Percentiles rank a stretch among this genome's conserved stretches.
These are phyloP conservation scores for Mortierella sp. DNA, from an alignment of 371 early-diverging fungal genomes.

Conservation along the genomic window DNA sequence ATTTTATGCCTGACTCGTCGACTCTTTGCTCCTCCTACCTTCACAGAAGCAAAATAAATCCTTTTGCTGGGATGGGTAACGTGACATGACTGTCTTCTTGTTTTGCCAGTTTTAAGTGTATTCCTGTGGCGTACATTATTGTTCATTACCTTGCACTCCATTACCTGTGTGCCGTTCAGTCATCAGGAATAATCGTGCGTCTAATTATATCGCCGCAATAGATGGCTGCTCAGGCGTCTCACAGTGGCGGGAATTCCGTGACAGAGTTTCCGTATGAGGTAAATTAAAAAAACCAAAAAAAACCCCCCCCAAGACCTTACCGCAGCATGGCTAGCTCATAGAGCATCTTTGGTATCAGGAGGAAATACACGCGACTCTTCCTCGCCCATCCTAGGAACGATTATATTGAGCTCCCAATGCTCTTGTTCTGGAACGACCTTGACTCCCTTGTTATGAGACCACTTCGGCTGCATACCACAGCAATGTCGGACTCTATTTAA, in stretches of 20 bases:
- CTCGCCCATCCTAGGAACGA: too few relatives aligned
- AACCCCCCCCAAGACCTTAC: background rate
- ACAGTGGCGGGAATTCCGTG: conserved; percentile 21
- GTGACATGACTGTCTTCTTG: conserved; percentile 7
- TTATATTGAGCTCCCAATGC: too few relatives aligned
- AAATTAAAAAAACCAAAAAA: conserved; percentile 5
- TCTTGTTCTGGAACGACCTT: too few relatives aligned
- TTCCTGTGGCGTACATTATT: background rate
- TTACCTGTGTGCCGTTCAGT: background rate
- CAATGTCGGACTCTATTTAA: background rate
- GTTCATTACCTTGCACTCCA: background rate
- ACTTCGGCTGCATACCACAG: background rate
- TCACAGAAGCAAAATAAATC: too few relatives aligned
- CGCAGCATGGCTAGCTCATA: background rate
- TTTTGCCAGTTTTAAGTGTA: background rate
- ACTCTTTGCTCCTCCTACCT: too few relatives aligned
- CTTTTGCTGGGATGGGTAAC: background rate
- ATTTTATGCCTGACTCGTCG: too few relatives aligned
- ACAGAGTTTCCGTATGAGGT: conserved; percentile 46
- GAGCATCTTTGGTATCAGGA: background rate
- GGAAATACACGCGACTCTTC: too few relatives aligned
- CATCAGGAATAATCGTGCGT: background rate
- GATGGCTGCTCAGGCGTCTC: conserved; percentile 34
- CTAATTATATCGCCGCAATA: background rate
- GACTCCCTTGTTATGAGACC: too few relatives aligned